Percentiles rank a stretch among this genome's conserved stretches.
phyloP scores from a whole-genome alignment of 768 basidiomycete genomes.

The Termitomyces heimii region DNA sequence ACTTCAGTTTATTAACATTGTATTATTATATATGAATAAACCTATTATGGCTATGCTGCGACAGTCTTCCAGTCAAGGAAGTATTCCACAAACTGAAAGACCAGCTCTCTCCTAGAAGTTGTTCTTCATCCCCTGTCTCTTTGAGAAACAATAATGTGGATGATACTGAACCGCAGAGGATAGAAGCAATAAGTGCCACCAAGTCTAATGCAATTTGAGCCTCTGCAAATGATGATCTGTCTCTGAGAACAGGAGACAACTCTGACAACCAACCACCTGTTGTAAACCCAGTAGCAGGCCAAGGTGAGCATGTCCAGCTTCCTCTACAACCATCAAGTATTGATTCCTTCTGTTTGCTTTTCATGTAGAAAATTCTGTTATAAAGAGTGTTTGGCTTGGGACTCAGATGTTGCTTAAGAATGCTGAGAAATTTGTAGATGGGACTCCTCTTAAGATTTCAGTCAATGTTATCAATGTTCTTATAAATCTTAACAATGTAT shows the following conservation, averaged over 20 bases:
- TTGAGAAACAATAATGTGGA: neutral
- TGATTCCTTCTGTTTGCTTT: too few species aligned
- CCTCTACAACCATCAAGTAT: neutral
- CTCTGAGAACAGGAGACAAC: neutral
- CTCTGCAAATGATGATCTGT: neutral
- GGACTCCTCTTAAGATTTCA: too few species aligned
- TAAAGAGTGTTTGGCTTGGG: too few species aligned
- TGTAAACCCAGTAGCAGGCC: neutral
- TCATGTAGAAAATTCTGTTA: too few species aligned
- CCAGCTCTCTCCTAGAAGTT: neutral
- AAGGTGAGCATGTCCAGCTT: neutral
- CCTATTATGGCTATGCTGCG: too few species aligned
- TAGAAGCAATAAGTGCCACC: neutral
- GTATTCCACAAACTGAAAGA: neutral
- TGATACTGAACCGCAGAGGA: neutral
- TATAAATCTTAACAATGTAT: too few species aligned
- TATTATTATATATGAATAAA: too few species aligned
- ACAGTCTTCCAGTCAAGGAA: neutral
- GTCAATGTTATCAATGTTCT: too few species aligned
- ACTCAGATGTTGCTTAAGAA: too few species aligned
- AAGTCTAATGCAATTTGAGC: neutral
- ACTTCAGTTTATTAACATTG: too few species aligned
- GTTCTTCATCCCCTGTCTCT: neutral
- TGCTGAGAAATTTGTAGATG: too few species aligned
- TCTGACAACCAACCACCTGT: neutral